phyloP scores from a whole-genome alignment of 1,284 basidiomycete species.

The Cryptococcus wingfieldii region DNA sequence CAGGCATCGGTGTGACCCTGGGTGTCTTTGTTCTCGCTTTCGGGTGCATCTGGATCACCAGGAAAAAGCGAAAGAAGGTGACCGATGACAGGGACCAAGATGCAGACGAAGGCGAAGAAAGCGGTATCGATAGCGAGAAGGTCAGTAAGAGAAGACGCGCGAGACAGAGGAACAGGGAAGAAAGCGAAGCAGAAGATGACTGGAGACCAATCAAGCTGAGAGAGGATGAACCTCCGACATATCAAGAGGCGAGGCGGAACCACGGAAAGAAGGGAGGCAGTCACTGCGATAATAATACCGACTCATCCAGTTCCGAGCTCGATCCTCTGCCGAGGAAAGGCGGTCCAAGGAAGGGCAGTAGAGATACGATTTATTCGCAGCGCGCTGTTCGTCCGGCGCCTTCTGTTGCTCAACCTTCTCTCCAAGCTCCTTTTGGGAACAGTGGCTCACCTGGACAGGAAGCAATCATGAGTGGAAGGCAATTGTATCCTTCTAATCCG shows the following conservation, averaged over 20 bases:
- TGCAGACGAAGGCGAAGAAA: not conserved
- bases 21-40: slow-evolving; percentile 26
- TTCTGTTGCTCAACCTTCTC: not conserved
- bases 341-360: slow-evolving; percentile 4
- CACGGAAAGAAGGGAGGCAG: not conserved
- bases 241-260: not conserved
- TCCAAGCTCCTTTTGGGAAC: not conserved
- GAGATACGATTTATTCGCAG: not conserved
- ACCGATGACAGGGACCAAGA: not conserved
- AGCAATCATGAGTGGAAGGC: not conserved
- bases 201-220: not conserved
- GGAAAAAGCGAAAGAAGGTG: slow-evolving; percentile 2
- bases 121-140: not conserved
- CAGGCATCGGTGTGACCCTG: slow-evolving; percentile 23
- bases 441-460: not conserved
- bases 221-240: slow-evolving; percentile 1
- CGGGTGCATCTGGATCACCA: slow-evolving; percentile 22
- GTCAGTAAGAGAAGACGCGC: not conserved
- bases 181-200: slow-evolving; percentile 7
- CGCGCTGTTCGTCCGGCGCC: not conserved
- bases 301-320: not conserved
- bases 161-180: not conserved
- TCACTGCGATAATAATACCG: not conserved
- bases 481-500: not conserved
- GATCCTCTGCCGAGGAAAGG: not conserved